Evolutionary conservation across 2,329 filamentous ascomycete genomes (phyloP).

Genomic region (Penicillium concentricum): DNA sequence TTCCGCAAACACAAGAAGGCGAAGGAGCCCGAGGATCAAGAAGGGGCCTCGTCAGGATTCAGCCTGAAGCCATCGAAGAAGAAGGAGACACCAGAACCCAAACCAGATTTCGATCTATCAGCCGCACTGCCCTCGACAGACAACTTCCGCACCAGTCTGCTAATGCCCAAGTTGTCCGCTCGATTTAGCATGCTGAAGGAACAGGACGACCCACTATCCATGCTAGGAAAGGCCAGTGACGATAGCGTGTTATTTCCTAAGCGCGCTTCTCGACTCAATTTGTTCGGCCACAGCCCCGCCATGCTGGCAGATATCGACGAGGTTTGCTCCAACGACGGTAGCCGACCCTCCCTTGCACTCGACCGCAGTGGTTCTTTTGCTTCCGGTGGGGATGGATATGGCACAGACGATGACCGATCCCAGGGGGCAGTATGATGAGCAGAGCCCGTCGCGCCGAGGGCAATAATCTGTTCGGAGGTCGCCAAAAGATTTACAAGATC

Average conservation of each 20-base stretch:
- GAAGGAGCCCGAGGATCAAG: conserved; percentile 27
- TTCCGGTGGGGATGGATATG: conserved; percentile 58
- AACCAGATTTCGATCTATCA: conserved; percentile 75
- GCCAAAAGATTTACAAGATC: conserved; percentile 94
- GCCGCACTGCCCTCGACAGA: conserved; percentile 75
- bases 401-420: conserved; percentile 64
- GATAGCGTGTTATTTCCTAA: conserved; percentile 87
- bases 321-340: conserved; percentile 72
- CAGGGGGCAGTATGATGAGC: conserved; percentile 74
- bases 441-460: conserved; percentile 80
- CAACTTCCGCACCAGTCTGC: conserved; percentile 89
- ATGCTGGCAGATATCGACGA: conserved; percentile 83
- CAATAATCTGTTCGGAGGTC: conserved; percentile 89
- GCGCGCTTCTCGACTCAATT: conserved; percentile 72
- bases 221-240: conserved; percentile 90
- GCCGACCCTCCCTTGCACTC: conserved; percentile 57
- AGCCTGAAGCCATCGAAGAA: conserved; percentile 49
- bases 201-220: conserved; percentile 85
- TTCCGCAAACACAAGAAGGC: conserved; percentile 44
- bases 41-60: conserved; percentile 43
- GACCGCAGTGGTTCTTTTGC: conserved; percentile 65
- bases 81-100: conserved; percentile 46
- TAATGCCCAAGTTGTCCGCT: conserved; percentile 93
- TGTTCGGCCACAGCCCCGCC: conserved; percentile 63
- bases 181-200: conserved; percentile 96